Evolutionary conservation across 1,284 basidiomycete species (phyloP), one percentile per base, ranked within the genome.

Genomic region (Ustilago hordei): DNA sequence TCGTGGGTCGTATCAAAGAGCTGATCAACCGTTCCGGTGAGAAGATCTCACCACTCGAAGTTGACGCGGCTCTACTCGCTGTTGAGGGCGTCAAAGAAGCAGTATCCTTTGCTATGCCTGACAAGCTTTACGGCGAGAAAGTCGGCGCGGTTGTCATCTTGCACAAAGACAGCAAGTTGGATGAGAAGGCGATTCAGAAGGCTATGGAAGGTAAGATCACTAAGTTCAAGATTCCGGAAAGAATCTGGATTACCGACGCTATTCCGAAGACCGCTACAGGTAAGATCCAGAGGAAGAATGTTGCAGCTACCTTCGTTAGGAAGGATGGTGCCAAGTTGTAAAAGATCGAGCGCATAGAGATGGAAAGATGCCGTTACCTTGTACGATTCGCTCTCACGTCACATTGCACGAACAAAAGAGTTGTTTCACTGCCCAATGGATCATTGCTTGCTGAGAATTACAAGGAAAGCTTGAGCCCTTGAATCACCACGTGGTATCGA

Each of bases 31-130:
- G 85, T 69, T 90, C 90, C 13, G 91, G 91, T 2, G 91, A 92
- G 83, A 91, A 91, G 72, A 90, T 91, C 67, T 90, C 89, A 7
- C 91, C 91, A 1, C 89, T 91, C 71, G 91, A 92, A 85, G 85
- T 91, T 17, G 88, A 90, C 73, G 83, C 86, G 0, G 89, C 89
- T 0, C 80, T 92, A 13, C 84, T 87, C 4, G 79, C 84, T 1
- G 82, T 90, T n/a, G 73, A 85, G 2, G 89, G 88, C 35, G 88
- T 91, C 17, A 81, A 81, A 17, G 91, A 91, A 54, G 90, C 90
- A 4, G 86, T 87, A 1, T 76, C 68, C 86, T 90, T 87, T 62
- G 84, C 79, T 9, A 82, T 87, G 35, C 86, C 86, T 2, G 83
- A 87, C 68, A 69, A 81, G 56, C 79, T 79, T 61, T 86, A 87